These are phyloP conservation scores for Hyaloscypha variabilis DNA, from an alignment of 495 filamentous ascomycete genomes.

Conservation along the genomic window DNA sequence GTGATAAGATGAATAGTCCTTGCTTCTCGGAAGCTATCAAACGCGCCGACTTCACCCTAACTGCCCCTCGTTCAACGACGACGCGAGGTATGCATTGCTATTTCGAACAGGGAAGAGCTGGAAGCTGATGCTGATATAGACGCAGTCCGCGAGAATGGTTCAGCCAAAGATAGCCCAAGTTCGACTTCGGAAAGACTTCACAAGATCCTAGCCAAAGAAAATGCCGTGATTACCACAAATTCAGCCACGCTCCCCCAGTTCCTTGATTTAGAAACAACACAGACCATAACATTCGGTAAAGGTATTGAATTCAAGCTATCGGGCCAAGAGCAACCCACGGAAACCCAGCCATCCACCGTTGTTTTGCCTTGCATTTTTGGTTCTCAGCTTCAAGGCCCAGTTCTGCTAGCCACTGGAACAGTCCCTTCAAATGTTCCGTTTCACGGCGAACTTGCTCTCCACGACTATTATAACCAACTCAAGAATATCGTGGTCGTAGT, in stretches of 20 bases:
- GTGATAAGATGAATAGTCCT: too few species aligned
- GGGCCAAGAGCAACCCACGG: not conserved
- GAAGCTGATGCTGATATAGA: too few species aligned
- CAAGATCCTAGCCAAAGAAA: not conserved
- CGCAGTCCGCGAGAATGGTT: too few species aligned
- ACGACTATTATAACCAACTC: conserved; percentile 18
- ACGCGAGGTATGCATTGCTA: too few species aligned
- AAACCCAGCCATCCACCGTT: not conserved
- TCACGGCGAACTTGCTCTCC: conserved; percentile 6
- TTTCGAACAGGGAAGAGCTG: too few species aligned
- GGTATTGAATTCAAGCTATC: conserved; percentile 11
- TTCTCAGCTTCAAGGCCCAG: conserved; percentile 15
- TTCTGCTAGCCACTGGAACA: conserved; percentile 17
- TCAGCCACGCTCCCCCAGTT: not conserved
- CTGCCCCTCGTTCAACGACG: too few species aligned
- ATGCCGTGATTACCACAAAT: conserved; percentile 9
- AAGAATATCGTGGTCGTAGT: conserved; percentile 28
- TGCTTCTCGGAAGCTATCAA: too few species aligned
- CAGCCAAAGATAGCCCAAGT: too few species aligned
- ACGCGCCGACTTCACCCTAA: too few species aligned
- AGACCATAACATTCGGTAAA: conserved; percentile 18
- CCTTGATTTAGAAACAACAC: not conserved
- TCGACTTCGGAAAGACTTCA: not conserved
- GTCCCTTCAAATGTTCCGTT: conserved; percentile 22
- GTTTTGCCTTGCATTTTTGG: conserved; percentile 24